These are phyloP conservation scores for Lodderomyces theae DNA, from an alignment of 1,139 yeast species.

Conservation along the genomic window DNA sequence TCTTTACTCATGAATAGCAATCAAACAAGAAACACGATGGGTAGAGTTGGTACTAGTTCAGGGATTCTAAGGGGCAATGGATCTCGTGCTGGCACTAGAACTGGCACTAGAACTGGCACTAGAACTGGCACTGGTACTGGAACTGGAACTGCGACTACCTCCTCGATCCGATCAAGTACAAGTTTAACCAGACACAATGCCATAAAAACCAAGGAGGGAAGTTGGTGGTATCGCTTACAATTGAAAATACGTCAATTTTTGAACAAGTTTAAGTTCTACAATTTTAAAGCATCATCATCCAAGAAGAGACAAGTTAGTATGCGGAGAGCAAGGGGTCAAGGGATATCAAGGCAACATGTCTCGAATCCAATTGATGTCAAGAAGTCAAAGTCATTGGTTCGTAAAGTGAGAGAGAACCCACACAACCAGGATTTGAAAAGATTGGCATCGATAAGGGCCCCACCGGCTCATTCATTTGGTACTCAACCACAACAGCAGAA, in stretches of 20 bases:
- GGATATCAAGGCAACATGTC: slow-evolving; percentile 16
- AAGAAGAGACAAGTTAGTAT: slow-evolving; percentile 16
- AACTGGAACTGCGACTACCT: too few relatives aligned
- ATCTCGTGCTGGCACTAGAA: not conserved
- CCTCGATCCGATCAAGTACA: slow-evolving; percentile 6
- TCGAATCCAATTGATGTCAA: slow-evolving; percentile 14
- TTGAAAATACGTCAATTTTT: slow-evolving; percentile 25
- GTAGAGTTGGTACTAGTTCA: not conserved
- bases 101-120: not conserved
- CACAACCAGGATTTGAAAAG: slow-evolving; percentile 17
- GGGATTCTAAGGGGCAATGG: not conserved
- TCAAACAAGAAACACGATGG: not conserved
- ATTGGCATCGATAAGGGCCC: slow-evolving; percentile 3
- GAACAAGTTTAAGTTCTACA: slow-evolving; percentile 24
- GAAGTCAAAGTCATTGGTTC: slow-evolving; percentile 16
- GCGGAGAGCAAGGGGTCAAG: slow-evolving; percentile 10
- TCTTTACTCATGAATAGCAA: slow-evolving; percentile 1
- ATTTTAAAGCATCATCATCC: slow-evolving; percentile 29
- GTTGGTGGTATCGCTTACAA: slow-evolving; percentile 30
- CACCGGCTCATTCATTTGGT: not conserved
- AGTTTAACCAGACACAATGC: slow-evolving; percentile 33
- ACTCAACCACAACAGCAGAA: too few relatives aligned
- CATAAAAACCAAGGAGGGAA: slow-evolving; percentile 33
- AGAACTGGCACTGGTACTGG: not conserved
- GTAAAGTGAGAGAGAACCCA: slow-evolving; percentile 20